A percentile compares a stretch with the other conserved stretches of the same genome.
phyloP scores from a whole-genome alignment of 179 eudicot species.

The Heliamphora pulchella region DNA sequence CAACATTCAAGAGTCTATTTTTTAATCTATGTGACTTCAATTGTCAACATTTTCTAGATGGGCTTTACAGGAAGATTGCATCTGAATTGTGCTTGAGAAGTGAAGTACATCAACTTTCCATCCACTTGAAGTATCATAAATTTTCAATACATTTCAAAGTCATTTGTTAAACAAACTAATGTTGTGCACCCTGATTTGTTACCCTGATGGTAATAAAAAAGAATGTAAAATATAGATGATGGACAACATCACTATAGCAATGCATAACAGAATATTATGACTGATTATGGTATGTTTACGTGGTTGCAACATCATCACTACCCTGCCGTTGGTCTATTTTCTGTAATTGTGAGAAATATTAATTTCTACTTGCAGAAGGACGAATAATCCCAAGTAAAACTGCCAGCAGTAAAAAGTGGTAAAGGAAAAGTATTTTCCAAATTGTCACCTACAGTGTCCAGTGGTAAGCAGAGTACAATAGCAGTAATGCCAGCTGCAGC shows the following conservation, averaged over 20 bases:
- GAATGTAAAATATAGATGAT: background rate
- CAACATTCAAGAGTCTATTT: background rate
- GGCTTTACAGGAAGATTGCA: background rate
- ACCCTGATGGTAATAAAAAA: background rate
- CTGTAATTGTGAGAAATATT: background rate
- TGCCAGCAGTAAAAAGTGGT: conserved; percentile 10
- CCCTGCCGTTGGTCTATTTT: background rate
- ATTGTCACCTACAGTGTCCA: conserved; percentile 80
- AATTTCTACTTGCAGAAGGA: background rate
- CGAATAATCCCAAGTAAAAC: background rate
- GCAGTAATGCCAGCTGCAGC: conserved; percentile 97
- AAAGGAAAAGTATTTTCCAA: background rate
- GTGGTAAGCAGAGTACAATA: conserved; percentile 82
- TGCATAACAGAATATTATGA: background rate
- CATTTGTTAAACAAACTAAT: background rate
- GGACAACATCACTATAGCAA: background rate
- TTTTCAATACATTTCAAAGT: background rate
- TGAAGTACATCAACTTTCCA: background rate
- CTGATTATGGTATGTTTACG: background rate
- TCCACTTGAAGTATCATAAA: background rate
- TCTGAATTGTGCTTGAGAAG: background rate
- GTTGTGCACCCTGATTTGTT: background rate
- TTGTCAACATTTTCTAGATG: background rate
- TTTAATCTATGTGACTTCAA: background rate
- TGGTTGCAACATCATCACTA: background rate